phyloP scores from a whole-genome alignment of 1,139 yeast genomes.

The Wickerhamomyces sp. region DNA sequence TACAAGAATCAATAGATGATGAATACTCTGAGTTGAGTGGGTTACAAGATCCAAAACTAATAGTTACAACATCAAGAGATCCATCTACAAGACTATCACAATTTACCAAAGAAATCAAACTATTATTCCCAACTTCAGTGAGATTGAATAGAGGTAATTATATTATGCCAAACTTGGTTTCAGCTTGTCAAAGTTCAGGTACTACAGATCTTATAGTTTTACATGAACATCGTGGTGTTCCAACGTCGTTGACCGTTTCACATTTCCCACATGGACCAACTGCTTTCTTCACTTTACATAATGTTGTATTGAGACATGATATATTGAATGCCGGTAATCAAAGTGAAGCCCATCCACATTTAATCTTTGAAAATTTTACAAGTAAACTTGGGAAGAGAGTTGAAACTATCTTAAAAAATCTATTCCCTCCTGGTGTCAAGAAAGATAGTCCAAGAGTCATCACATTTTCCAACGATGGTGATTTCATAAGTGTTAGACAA shows the following conservation, averaged over 20 bases:
- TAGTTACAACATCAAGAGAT: slow-evolving; percentile 90
- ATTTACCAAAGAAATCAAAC: slow-evolving; percentile 86
- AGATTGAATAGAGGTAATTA: slow-evolving; percentile 92
- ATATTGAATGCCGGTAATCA: slow-evolving; percentile 81
- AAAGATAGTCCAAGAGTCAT: slow-evolving; percentile 83
- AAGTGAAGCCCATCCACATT: slow-evolving; percentile 89
- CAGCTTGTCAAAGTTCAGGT: slow-evolving; percentile 72
- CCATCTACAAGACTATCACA: slow-evolving; percentile 83
- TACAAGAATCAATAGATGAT: slow-evolving; percentile 70
- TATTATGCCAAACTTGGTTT: slow-evolving; percentile 77
- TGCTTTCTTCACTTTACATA: slow-evolving; percentile 88
- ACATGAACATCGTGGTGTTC: slow-evolving; percentile 98
- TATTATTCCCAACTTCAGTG: slow-evolving; percentile 84
- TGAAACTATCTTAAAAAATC: slow-evolving; percentile 72
- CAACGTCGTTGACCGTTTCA: slow-evolving; percentile 85
- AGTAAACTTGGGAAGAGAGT: slow-evolving; percentile 81
- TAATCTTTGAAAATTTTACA: slow-evolving; percentile 88
- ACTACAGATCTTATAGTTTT: slow-evolving; percentile 80
- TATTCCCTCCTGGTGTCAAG: slow-evolving; percentile 97
- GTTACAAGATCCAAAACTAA: slow-evolving; percentile 83
- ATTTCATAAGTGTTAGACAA: slow-evolving; percentile 89
- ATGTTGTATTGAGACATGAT: slow-evolving; percentile 92
- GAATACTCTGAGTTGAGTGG: slow-evolving; percentile 89
- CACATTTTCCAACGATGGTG: slow-evolving; percentile 86
- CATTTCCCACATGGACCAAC: slow-evolving; percentile 99